Evolutionary conservation across 2,329 filamentous ascomycete genomes (phyloP), one percentile per base, ranked within the genome.

Genomic region (Cladosporium oxysporum): DNA sequence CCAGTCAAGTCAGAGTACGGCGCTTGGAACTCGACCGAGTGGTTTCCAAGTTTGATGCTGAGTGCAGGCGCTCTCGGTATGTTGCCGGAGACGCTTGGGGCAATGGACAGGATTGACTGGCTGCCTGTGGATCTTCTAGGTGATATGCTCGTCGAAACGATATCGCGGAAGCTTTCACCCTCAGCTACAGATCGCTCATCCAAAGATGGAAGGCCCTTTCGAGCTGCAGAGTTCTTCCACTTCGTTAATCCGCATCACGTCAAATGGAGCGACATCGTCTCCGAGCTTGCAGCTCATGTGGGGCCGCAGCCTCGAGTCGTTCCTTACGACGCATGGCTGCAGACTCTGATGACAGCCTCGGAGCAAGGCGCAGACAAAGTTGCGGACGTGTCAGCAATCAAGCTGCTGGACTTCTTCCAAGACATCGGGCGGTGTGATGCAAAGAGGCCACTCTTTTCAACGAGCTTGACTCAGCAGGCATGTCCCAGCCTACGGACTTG

Each of bases 81-180:
- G 4, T 52, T 84, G 0, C 82, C 82, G 0, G 70, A 74, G 3
- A 68, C 72, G 6, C 69, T 83, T 4, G 79, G 78, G 1, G 41
- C 71, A 1, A 69, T 79, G 21, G 70, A 71, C 5, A 67, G 67
- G 1, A 72, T 83, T 2, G 79, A 82, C 61, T 84, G 81, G 81
- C 67, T 83, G 1, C 82, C 82, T 0, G 76, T 81, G 12, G 81
- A 84, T 58, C 35, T 77, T 0, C 72, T 81, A 5, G 77, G 78
- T 2, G 71, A 76, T 2, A 75, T 79, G 2, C 65, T 82, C 0
- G 69, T 77, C 10, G 77, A 79, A 50, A 28, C 44, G 3, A 26
- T 26, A 26, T 26, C 23, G 23, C 23, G 23, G 23, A 26, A 26
- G 23, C 23, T 26, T 26, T 26, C 23, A 26, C 23, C 23, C 23